phyloP scores from a whole-genome alignment of 192 early-diverging fungal species.

The Allomyces macrogynus region DNA sequence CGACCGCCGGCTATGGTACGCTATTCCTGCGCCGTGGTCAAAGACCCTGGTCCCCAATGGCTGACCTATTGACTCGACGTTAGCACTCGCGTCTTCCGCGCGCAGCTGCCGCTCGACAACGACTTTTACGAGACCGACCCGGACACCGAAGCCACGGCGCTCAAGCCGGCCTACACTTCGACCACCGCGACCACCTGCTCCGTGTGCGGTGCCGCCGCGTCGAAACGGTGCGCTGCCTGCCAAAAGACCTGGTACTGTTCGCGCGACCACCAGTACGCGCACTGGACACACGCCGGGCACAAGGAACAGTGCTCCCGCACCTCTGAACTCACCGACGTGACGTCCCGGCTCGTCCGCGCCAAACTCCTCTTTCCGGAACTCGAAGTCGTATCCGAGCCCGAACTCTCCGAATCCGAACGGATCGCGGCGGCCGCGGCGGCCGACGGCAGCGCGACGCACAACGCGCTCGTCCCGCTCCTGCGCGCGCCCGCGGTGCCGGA shows the following conservation, averaged over 20 bases:
- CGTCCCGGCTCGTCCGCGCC: conserved; percentile 5
- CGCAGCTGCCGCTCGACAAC: conserved; percentile 57
- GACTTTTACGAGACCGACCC: conserved; percentile 29
- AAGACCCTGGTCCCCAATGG: not conserved
- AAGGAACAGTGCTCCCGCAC: conserved; percentile 28
- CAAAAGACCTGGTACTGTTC: conserved; percentile 54
- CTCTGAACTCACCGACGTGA: conserved; percentile 1
- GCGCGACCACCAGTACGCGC: conserved; percentile 56
- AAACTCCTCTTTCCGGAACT: conserved; percentile 29
- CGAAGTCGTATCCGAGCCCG: conserved; percentile 47
- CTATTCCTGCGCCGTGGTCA: not conserved
- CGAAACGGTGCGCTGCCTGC: conserved; percentile 62
- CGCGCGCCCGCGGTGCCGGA: conserved; percentile 15
- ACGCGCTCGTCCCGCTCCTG: conserved; percentile 7
- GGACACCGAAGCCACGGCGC: conserved; percentile 12
- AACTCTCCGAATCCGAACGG: conserved; percentile 22
- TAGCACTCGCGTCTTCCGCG: conserved; percentile 68
- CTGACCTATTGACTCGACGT: conserved; percentile 1
- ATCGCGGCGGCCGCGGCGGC: conserved; percentile 24
- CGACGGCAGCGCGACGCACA: conserved; percentile 8
- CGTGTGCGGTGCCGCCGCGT: conserved; percentile 50
- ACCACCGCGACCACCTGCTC: conserved; percentile 25
- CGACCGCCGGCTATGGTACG: conserved; percentile 26
- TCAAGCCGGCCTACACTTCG: conserved; percentile 7
- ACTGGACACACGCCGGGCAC: conserved; percentile 64